Base-by-base conservation (phyloP, 495 filamentous ascomycete genomes). In the Neurospora hispaniola region DNA sequence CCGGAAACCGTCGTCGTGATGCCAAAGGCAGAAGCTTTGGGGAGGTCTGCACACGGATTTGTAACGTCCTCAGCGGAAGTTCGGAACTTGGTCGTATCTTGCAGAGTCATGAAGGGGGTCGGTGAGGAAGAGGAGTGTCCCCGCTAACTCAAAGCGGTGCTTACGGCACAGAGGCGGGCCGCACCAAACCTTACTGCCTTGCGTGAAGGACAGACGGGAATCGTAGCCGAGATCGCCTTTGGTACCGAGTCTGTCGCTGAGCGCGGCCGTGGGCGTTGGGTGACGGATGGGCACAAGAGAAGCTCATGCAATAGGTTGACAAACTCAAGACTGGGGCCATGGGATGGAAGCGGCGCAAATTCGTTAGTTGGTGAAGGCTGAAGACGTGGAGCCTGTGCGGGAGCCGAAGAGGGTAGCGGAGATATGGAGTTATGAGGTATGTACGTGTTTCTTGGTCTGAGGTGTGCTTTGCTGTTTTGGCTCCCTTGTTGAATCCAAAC, bases 61-160 rank as follows among this genome's bases (percentile, higher is more conserved):
- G 74, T 48, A 69, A 70, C 41, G 43, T 46, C 71, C 18, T 44
- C 71, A 71, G 73, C 31, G 71, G 73, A 72, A 73, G 71, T 70
- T 71, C 71, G 48, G 46, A 62, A 72, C 48, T 73, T 54, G 75
- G 27, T 43, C 68, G 46, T 66, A 71, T 72, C 59, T 18, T 76
- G 70, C 41, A 76, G 71, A 70, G 74, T 78, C 77, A 80, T 77
- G 69, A 75, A 74, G 71, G 70, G 70, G 44, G 41, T 66, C 54
- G 54, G 54, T 66, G 54, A 66, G 54, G 12, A 66, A 35, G 27
- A 62, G 54, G 54, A 66, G 54, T 35, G 27, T 66, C 54, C 23
- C 54, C 54, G 27, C 54, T 66, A 66, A 18, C 35, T 66, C 54
- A 27, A 35, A 66, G 54, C 54, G 54, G 54, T 14, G 27, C 54